Evolutionary conservation across 108 stramenopile species (phyloP).

Genomic region (Discostella stelligeroides): DNA sequence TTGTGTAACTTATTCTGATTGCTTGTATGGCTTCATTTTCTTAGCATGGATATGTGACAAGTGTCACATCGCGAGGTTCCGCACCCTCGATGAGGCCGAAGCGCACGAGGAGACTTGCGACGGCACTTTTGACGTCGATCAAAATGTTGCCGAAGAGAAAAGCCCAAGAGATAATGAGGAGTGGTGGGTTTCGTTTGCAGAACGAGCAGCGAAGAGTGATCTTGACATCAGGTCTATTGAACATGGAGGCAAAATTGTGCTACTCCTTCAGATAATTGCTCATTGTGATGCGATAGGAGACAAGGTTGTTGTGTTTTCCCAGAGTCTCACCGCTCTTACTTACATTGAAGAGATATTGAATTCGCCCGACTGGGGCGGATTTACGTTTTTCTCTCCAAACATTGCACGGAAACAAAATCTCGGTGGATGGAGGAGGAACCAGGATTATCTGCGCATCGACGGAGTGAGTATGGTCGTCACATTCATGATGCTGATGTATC

Average conservation of each 20-base stretch:
- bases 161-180: constrained; percentile 9
- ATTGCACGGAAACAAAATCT: constrained; percentile 31
- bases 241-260: constrained; percentile 65
- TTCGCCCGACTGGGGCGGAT: constrained; percentile 53
- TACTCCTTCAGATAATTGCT: constrained; percentile 70
- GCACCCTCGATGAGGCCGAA: constrained; percentile 42
- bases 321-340: constrained; percentile 69
- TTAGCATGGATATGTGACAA: constrained; percentile 50
- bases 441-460: constrained; percentile 77
- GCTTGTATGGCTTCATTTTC: constrained; percentile 8
- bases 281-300: constrained; percentile 56
- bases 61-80: constrained; percentile 36
- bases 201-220: constrained; percentile 42
- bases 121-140: constrained; percentile 31
- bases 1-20: background rate
- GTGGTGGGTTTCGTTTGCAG: constrained; percentile 57
- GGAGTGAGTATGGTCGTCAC: constrained; percentile 26
- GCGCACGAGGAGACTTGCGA: constrained; percentile 40
- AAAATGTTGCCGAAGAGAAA: background rate
- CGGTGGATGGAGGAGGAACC: constrained; percentile 61
- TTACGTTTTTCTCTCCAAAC: constrained; percentile 28
- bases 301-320: constrained; percentile 76
- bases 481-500: background rate
- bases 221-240: constrained; percentile 47
- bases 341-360: constrained; percentile 63